phyloP scores from a whole-genome alignment of 768 basidiomycete genomes.

The Tephrocybe sp. region DNA sequence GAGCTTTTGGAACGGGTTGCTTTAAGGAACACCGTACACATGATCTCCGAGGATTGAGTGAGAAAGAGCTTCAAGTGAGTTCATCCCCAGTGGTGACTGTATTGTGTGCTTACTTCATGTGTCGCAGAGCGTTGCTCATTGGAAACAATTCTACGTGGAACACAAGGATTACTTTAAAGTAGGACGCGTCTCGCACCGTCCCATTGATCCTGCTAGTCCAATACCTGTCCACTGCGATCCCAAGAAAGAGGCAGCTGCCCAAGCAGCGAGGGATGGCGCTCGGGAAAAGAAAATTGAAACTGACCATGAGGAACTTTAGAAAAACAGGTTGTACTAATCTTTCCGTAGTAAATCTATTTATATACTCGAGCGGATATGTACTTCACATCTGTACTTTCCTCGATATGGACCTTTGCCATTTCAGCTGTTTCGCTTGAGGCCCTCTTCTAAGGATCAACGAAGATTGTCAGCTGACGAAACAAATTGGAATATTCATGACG shows the following conservation, averaged over 20 bases:
- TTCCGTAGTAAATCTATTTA: neutral
- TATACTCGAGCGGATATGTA: neutral
- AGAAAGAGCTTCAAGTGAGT: conserved; percentile 68
- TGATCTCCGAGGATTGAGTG: conserved; percentile 79
- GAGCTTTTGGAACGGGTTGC: conserved; percentile 93
- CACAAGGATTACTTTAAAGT: conserved; percentile 79
- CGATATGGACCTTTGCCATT: too few species aligned
- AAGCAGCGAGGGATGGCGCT: conserved; percentile 23
- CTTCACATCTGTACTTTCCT: too few species aligned
- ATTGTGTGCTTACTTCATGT: neutral
- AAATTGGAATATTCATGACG: too few species aligned
- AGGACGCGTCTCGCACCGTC: conserved; percentile 71
- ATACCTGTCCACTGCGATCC: conserved; percentile 73
- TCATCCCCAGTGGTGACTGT: neutral
- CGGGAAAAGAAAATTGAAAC: conserved; percentile 19
- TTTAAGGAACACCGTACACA: conserved; percentile 89
- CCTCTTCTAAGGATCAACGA: too few species aligned
- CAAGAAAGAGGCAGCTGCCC: conserved; percentile 43
- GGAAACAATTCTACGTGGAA: conserved; percentile 87
- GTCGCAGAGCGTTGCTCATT: conserved; percentile 70
- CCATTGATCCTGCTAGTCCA: conserved; percentile 75
- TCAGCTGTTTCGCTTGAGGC: neutral
- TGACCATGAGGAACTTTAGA: conserved; percentile 37
- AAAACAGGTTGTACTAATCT: neutral
- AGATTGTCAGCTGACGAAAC: too few species aligned